These are phyloP conservation scores for Lindgomyces ingoldianus DNA, from an alignment of 495 filamentous ascomycete species.

Conservation along the genomic window DNA sequence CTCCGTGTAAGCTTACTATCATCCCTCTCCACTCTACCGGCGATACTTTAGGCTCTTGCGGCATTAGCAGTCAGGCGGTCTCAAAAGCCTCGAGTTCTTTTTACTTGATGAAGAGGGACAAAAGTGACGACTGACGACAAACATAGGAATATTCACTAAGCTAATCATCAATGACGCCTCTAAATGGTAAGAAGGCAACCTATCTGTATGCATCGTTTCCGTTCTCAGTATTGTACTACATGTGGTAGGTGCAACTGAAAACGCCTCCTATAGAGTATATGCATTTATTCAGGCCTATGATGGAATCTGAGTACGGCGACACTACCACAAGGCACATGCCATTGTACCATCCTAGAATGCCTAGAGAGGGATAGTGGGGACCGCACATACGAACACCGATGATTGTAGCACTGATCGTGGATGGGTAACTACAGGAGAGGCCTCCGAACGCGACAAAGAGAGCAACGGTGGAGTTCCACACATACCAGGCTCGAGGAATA, in stretches of 20 bases:
- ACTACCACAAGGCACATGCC: conserved; percentile 19
- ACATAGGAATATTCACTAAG: conserved; percentile 12
- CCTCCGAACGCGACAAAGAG: conserved; percentile 32
- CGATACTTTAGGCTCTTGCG: neutral
- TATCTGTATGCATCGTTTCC: conserved; percentile 14
- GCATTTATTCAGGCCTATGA: conserved; percentile 20
- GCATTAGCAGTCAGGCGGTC: neutral
- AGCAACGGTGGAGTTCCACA: conserved; percentile 30
- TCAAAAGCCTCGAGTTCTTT: neutral
- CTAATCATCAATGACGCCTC: conserved; percentile 15
- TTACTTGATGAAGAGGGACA: conserved; percentile 18
- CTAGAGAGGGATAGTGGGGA: neutral
- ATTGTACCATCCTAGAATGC: conserved; percentile 24
- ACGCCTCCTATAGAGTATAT: conserved; percentile 20
- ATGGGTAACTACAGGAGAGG: conserved; percentile 32
- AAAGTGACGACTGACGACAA: conserved; percentile 19
- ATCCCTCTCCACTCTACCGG: conserved; percentile 11
- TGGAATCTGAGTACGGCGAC: conserved; percentile 14
- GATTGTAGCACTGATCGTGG: conserved; percentile 31
- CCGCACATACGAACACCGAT: conserved; percentile 31
- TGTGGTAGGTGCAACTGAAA: conserved; percentile 16
- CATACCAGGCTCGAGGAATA: conserved; percentile 27
- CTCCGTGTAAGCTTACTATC: conserved; percentile 20
- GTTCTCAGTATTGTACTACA: conserved; percentile 28
- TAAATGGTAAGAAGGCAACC: conserved; percentile 5